Base-by-base conservation (phyloP, 2,329 filamentous ascomycete genomes). In the Plectosphaerella cucumerina region DNA sequence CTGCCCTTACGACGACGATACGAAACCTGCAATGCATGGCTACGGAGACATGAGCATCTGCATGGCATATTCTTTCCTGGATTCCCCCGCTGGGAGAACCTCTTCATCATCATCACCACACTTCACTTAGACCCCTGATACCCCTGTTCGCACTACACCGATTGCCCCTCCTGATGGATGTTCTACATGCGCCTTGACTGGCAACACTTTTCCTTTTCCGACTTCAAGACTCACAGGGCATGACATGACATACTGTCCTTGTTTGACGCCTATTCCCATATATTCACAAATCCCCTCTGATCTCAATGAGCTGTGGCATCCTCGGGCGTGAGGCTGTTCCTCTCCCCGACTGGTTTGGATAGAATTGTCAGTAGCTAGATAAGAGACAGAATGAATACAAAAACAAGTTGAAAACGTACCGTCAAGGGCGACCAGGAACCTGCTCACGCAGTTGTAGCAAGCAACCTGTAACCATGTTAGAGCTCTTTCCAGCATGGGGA, bases 401-500 rank as follows among this genome's bases (percentile, higher is more conserved):
- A 17, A 26, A 17, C 31, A 23, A 43, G 17, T 11, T 15, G 39
- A 50, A 41, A 45, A 71, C 80, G 68, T 70, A 85, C 82, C 88
- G 70, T 95, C 86, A 50, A 96, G 67, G 14, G 90, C 90, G 18
- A 95, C 89, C 58, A 95, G 67, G 59, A 95, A 92, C 26, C 90
- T 79, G 65, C 87, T 91, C 15, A 95, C 89, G 63, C 88, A 92
- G 65, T 95, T 95, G 66, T 95, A 95, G 50, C 82, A 84, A 12
- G 87, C 88, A 58, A 82, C 67, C 77, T 80, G 46, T 20, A 37
- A 15, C 45, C 23, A 50, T 63, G 53, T 37, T 18, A 37, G 12
- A 15, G 14, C 17, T 15, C 15, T 37, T n/a, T n/a, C n/a, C n/a
- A n/a, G n/a, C n/a, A n/a, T n/a, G n/a, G 15, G 4, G 15, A 37